These are phyloP conservation scores for Rhododendron kiyosumense DNA, from an alignment of 148 eudicot genomes.

Conservation along the genomic window DNA sequence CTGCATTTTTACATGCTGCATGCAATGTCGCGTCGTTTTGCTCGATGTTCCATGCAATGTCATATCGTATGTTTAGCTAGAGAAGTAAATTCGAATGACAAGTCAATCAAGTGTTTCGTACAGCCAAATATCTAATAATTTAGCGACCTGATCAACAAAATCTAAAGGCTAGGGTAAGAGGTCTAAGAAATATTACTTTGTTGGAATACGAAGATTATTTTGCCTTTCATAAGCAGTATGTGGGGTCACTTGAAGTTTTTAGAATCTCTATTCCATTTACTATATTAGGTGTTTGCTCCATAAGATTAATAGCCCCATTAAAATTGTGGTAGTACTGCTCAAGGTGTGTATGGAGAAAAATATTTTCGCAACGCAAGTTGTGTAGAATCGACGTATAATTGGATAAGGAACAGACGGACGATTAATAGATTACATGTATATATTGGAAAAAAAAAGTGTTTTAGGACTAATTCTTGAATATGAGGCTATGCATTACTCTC, in stretches of 20 bases:
- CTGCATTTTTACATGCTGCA: too few relatives aligned
- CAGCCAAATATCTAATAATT: background rate
- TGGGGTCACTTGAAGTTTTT: too few relatives aligned
- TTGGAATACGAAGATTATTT: too few relatives aligned
- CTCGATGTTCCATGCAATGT: background rate
- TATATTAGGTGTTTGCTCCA: too few relatives aligned
- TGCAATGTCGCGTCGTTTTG: background rate
- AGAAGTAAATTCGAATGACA: background rate
- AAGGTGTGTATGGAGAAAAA: background rate
- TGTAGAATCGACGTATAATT: too few relatives aligned
- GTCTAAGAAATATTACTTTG: background rate
- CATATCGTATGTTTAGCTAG: background rate
- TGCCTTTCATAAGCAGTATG: background rate
- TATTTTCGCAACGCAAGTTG: too few relatives aligned
- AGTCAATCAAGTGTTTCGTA: too few relatives aligned
- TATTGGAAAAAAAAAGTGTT: background rate
- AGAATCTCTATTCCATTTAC: too few relatives aligned
- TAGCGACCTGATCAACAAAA: background rate
- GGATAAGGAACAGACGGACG: background rate
- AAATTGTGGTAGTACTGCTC: too few relatives aligned
- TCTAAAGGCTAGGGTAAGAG: background rate
- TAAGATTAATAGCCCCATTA: too few relatives aligned
- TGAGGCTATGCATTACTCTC: too few relatives aligned
- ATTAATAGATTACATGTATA: background rate
- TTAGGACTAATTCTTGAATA: background rate